These are phyloP conservation scores for Russula griseocarnosa DNA, from an alignment of 768 basidiomycete genomes.

Conservation along the genomic window DNA sequence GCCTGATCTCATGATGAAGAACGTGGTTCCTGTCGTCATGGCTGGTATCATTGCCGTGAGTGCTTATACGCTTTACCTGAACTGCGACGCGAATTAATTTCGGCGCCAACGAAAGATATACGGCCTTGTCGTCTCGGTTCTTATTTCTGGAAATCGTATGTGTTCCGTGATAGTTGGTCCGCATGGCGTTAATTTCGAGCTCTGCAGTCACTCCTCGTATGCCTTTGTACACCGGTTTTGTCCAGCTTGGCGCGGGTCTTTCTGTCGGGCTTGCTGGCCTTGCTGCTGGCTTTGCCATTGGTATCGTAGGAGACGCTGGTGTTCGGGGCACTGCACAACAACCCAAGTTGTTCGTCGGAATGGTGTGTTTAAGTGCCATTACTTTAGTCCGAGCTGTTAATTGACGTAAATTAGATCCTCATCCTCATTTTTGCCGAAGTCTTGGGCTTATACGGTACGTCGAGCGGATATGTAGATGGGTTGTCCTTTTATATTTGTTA, in stretches of 20 bases:
- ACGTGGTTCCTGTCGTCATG: constrained; percentile 90
- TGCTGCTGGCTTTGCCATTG: constrained; percentile 95
- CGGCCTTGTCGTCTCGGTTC: constrained; percentile 95
- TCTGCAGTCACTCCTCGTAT: constrained; percentile 14
- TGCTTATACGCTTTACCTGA: constrained; percentile 74
- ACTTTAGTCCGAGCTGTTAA: not conserved
- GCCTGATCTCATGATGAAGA: constrained; percentile 90
- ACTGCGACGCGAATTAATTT: not conserved
- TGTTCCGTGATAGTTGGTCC: constrained; percentile 41
- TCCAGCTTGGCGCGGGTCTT: constrained; percentile 91
- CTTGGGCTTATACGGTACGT: constrained; percentile 78
- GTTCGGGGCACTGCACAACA: constrained; percentile 97
- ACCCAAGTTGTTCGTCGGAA: constrained; percentile 89
- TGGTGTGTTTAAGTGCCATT: constrained; percentile 46
- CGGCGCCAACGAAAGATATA: constrained; percentile 72
- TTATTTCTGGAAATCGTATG: constrained; percentile 79
- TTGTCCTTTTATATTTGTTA: constrained; percentile 7
- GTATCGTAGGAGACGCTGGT: constrained; percentile 98
- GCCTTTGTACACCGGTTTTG: constrained; percentile 85
- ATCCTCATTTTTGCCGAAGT: constrained; percentile 99
- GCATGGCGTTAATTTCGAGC: not conserved
- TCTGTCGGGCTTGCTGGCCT: constrained; percentile 93
- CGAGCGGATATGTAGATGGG: not conserved
- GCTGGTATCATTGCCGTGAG: constrained; percentile 99
- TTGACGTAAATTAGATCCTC: constrained; percentile 37